Evolutionary conservation across 371 early-diverging fungal genomes (phyloP).

Genomic region (Smittium mucronatum): DNA sequence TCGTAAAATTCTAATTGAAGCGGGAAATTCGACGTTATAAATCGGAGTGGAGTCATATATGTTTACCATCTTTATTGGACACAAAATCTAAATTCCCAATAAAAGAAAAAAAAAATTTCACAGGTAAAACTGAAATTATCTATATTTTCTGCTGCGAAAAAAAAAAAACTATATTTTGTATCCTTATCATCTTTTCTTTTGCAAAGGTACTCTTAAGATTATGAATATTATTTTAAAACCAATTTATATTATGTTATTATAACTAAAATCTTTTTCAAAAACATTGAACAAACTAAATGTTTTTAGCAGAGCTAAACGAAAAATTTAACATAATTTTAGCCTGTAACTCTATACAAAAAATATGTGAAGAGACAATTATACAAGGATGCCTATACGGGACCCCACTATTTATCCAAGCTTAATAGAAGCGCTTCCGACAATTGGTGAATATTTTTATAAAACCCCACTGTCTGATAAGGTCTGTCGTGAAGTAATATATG

Average conservation of each 20-base stretch:
- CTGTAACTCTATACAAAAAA: neutral
- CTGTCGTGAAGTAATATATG: neutral
- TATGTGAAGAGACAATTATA: neutral
- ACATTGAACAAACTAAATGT: neutral
- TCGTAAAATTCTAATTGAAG: no score
- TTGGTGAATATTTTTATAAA: neutral
- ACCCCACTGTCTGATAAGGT: neutral
- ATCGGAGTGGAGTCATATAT: neutral
- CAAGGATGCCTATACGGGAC: neutral
- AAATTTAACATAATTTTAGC: neutral
- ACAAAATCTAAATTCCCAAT: neutral
- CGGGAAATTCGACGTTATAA: no score
- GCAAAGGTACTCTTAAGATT: constrained; percentile 1
- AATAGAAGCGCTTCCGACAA: neutral
- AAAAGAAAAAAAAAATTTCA: neutral
- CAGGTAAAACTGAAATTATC: neutral
- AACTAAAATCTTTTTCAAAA: neutral
- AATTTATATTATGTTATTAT: neutral
- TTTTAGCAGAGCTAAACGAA: neutral
- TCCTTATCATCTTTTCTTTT: neutral
- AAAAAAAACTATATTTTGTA: neutral
- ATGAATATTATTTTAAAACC: no score
- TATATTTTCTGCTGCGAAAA: no score
- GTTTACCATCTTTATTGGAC: neutral
- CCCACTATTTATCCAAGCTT: neutral